Conservation (phyloP, 805 yeast species). For the Wickerhamomyces silvicola region DNA sequence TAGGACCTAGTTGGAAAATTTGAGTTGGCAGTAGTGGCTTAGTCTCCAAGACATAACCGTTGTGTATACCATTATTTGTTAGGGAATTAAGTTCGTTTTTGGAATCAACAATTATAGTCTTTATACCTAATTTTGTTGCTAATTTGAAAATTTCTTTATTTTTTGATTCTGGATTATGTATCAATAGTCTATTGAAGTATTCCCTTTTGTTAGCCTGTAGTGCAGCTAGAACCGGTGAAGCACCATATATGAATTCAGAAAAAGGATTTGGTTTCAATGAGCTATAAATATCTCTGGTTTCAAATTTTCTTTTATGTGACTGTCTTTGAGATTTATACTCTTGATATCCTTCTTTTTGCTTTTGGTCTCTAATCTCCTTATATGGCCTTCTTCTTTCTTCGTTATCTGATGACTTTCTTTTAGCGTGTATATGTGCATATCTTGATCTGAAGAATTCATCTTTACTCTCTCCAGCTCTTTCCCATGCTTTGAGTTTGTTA, state of each 20-base stretch:
- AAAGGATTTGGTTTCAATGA: slow-evolving; percentile 35
- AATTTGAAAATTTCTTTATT: slow-evolving; percentile 37
- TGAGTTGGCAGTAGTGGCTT: slow-evolving; percentile 38
- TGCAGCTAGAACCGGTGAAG: slow-evolving; percentile 69
- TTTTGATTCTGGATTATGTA: slow-evolving; percentile 34
- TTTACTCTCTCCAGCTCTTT: slow-evolving; percentile 50
- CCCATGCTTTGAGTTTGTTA: slow-evolving; percentile 56
- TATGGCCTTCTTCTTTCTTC: slow-evolving; percentile 14
- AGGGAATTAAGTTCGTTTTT: slow-evolving; percentile 51
- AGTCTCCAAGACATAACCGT: slow-evolving; percentile 70
- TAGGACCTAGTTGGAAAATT: slow-evolving; percentile 19
- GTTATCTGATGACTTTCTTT: slow-evolving; percentile 17
- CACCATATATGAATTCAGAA: slow-evolving; percentile 70
- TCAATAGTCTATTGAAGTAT: slow-evolving; percentile 43
- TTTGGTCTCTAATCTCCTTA: slow-evolving; percentile 13
- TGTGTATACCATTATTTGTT: slow-evolving; percentile 68
- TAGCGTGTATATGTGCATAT: slow-evolving; percentile 63
- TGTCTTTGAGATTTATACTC: slow-evolving; percentile 9
- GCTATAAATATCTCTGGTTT: slow-evolving; percentile 15
- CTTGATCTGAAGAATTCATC: slow-evolving; percentile 55
- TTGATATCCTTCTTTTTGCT: slow-evolving; percentile 3
- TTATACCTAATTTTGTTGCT: slow-evolving; percentile 32
- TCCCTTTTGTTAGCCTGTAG: slow-evolving; percentile 48
- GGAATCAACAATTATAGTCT: slow-evolving; percentile 9
- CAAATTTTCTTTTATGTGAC: slow-evolving; percentile 12